Evolutionary conservation across 768 basidiomycete species (phyloP).

Genomic region (Kwoniella shandongensis): DNA sequence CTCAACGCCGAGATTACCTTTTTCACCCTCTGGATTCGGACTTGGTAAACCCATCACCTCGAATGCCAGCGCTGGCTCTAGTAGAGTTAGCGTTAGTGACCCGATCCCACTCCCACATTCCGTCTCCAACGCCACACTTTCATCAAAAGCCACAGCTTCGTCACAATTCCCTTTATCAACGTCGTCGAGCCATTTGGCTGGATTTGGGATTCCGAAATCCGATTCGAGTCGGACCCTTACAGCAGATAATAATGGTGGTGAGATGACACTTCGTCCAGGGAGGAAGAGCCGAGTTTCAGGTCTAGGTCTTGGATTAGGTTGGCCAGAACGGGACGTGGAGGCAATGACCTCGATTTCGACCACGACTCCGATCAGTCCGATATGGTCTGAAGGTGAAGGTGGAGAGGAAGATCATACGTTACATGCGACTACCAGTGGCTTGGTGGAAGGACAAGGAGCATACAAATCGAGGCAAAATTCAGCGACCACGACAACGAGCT

Average conservation of each 20-base stretch:
- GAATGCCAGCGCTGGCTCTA: neutral
- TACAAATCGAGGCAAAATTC: slow-evolving; percentile 2
- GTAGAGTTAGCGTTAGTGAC: slow-evolving; percentile 13
- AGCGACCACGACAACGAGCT: too few relatives aligned
- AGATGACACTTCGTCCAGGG: slow-evolving; percentile 28
- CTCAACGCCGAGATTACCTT: slow-evolving; percentile 10
- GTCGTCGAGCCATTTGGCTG: too few relatives aligned
- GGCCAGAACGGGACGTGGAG: slow-evolving; percentile 11
- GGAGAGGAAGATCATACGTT: too few relatives aligned
- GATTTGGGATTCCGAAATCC: neutral
- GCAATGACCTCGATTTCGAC: neutral
- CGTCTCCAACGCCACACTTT: neutral
- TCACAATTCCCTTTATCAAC: too few relatives aligned
- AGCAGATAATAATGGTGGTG: neutral
- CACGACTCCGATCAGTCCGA: neutral
- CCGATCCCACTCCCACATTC: slow-evolving; percentile 13
- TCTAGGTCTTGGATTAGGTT: slow-evolving; percentile 36
- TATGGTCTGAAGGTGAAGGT: neutral
- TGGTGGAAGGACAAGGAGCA: neutral
- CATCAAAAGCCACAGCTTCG: too few relatives aligned
- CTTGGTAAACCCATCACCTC: neutral
- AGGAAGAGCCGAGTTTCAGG: slow-evolving; percentile 14
- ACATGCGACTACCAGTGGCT: neutral
- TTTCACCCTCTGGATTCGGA: neutral
- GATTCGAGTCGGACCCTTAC: neutral